These are phyloP conservation scores for Globisporangium paroecandrum DNA, from an alignment of 352 stramenopile species.

Conservation along the genomic window DNA sequence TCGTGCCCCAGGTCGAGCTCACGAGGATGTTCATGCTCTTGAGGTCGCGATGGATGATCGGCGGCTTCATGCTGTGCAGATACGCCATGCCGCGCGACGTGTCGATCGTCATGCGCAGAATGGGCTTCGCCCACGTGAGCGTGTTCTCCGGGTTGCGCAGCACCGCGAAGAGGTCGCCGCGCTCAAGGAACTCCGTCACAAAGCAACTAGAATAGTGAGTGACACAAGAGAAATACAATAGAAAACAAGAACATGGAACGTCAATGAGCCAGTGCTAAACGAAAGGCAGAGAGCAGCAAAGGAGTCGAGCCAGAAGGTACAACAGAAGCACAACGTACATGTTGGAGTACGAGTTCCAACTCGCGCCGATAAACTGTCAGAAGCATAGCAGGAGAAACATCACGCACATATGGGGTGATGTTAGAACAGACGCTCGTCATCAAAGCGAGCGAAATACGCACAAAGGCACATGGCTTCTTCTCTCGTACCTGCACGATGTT, in stretches of 20 bases:
- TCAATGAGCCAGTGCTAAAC: background rate
- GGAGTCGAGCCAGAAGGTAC: background rate
- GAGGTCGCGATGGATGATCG: slow-evolving; percentile 98
- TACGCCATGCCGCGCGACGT: slow-evolving; percentile 96
- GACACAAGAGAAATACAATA: slow-evolving; percentile 2
- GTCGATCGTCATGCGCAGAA: slow-evolving; percentile 89
- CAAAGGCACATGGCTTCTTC: background rate
- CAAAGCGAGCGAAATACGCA: background rate
- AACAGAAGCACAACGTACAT: slow-evolving; percentile 56
- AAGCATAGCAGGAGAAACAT: background rate
- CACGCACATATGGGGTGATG: background rate
- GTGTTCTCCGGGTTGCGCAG: slow-evolving; percentile 78
- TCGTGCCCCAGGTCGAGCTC: slow-evolving; percentile 84
- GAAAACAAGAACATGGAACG: slow-evolving; percentile 2
- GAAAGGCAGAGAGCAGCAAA: background rate
- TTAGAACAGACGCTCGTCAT: background rate
- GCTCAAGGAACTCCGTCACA: slow-evolving; percentile 84
- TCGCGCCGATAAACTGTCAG: slow-evolving; percentile 83
- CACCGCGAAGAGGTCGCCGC: slow-evolving; percentile 78
- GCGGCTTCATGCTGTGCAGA: slow-evolving; percentile 96
- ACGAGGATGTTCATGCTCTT: slow-evolving; percentile 94
- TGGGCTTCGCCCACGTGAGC: slow-evolving; percentile 80
- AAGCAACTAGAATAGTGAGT: slow-evolving; percentile 56
- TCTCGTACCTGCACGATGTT: slow-evolving; percentile 76
- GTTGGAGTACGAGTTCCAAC: slow-evolving; percentile 91